phyloP scores from a whole-genome alignment of 2,329 filamentous ascomycete species.

The Cladosporium sphaerospermum region DNA sequence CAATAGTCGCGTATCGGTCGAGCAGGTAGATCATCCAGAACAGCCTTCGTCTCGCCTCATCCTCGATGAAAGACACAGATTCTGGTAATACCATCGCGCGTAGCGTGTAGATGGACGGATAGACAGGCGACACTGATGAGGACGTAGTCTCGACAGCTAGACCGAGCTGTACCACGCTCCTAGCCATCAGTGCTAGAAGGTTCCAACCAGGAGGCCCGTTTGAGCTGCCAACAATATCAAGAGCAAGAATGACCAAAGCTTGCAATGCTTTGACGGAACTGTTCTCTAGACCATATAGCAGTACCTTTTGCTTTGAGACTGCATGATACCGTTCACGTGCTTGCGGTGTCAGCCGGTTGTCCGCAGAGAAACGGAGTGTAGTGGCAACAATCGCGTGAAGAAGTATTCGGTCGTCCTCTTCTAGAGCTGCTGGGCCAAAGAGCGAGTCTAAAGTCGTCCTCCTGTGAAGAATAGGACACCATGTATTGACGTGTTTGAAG shows the following conservation, averaged over 20 bases:
- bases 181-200: conserved; percentile 78
- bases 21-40: conserved; percentile 95
- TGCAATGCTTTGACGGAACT: conserved; percentile 84
- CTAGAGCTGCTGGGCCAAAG: conserved; percentile 68
- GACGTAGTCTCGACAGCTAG: conserved; percentile 78
- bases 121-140: conserved; percentile 68
- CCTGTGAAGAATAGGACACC: conserved; percentile 84
- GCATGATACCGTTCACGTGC: conserved; percentile 70
- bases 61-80: conserved; percentile 78
- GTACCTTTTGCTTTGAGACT: conserved; percentile 75
- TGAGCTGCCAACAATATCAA: conserved; percentile 78
- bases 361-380: conserved; percentile 75
- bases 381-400: conserved; percentile 86
- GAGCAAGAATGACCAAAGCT: conserved; percentile 76
- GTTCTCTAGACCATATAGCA: conserved; percentile 83
- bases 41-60: conserved; percentile 74
- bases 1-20: conserved; percentile 83
- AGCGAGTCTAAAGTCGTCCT: conserved; percentile 71
- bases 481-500: conserved; percentile 59
- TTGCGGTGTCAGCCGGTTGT: conserved; percentile 66
- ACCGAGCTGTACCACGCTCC: conserved; percentile 82
- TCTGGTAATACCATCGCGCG: conserved; percentile 80
- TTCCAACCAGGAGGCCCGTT: conserved; percentile 93
- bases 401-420: conserved; percentile 75
- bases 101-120: conserved; percentile 82